Evolutionary conservation across 441 rosid species (phyloP).

Genomic region (Euphorbia schlechtendalii): DNA sequence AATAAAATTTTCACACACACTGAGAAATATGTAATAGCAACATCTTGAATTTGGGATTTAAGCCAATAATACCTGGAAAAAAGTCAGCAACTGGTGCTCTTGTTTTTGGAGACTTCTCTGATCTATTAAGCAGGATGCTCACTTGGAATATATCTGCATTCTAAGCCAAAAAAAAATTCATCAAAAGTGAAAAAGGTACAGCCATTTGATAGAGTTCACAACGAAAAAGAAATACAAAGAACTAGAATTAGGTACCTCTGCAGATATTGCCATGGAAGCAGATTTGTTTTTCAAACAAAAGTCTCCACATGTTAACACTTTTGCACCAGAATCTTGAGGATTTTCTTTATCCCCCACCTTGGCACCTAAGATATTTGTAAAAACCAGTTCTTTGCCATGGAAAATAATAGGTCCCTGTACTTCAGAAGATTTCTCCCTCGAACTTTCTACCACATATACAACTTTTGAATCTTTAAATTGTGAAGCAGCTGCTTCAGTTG

Average conservation of each 20-base stretch:
- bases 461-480: constrained; percentile 56
- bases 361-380: constrained; percentile 35
- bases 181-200: constrained; percentile 23
- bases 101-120: constrained; percentile 35
- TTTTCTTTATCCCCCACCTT: constrained; percentile 40
- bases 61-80: constrained; percentile 55
- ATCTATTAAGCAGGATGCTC: constrained; percentile 54
- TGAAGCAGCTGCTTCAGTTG: constrained; percentile 41
- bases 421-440: constrained; percentile 35
- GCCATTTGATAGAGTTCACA: constrained; percentile 8
- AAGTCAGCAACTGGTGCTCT: constrained; percentile 60
- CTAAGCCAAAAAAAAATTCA: constrained; percentile 45
- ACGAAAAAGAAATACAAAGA: constrained; percentile 12
- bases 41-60: neutral
- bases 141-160: constrained; percentile 79
- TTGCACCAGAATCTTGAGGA: constrained; percentile 30
- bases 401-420: constrained; percentile 40
- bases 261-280: constrained; percentile 28
- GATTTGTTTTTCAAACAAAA: constrained; percentile 50
- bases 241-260: constrained; percentile 48
- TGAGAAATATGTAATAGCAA: no score
- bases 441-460: constrained; percentile 47
- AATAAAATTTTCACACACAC: constrained; percentile 2
- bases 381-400: constrained; percentile 47
- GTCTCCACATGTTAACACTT: constrained; percentile 44